Base-by-base conservation (phyloP, 2,329 filamentous ascomycete genomes). In the Ascochyta viciae-villosae region DNA sequence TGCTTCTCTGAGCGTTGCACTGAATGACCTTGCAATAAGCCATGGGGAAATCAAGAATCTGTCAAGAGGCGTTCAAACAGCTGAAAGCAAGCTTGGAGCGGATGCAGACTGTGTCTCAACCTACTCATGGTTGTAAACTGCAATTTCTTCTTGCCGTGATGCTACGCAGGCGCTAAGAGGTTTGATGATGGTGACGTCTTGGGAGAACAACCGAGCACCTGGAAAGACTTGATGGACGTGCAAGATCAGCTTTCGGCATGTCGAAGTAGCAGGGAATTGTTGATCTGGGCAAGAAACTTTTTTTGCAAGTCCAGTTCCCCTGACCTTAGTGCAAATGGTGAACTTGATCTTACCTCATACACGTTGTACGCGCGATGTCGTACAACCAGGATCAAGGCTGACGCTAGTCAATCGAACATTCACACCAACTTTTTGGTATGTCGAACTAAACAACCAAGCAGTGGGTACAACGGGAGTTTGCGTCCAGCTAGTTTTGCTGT, bases 331-430 rank as follows among this genome's bases (percentile, higher is more conserved):
- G 46, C 15, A 35, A 27, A 26, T 15, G 34, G 9, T 13, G 22
- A 19, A 7, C 26, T 29, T 10, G 22, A 27, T 41, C 27, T 49
- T 35, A n/a, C 37, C 29, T 12, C 34, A 22, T 26, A 24, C 27
- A 15, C 37, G 37, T 49, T 49, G 46, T 35, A 41, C 38, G 38
- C 27, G 23, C 23, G n/a, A 15, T 22, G 27, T 41, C 37, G 46
- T 49, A 49, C 46, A 49, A 41, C 46, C 13, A 33, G 27, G 37
- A 49, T 41, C 46, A 15, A 48, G 35, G 27, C 10, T 15, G 4
- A 19, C 19, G 37, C 46, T 39, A 38, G 34, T 31, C 35, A 29
- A 15, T 31, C 24, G 12, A 31, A n/a, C 24, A 39, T 39, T 47
- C 35, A 31, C 35, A 26, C 45, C 27, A 34, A 26, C 26, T 26